Evolutionary conservation across 768 basidiomycete species (phyloP).

Genomic region (Terana coerulea): DNA sequence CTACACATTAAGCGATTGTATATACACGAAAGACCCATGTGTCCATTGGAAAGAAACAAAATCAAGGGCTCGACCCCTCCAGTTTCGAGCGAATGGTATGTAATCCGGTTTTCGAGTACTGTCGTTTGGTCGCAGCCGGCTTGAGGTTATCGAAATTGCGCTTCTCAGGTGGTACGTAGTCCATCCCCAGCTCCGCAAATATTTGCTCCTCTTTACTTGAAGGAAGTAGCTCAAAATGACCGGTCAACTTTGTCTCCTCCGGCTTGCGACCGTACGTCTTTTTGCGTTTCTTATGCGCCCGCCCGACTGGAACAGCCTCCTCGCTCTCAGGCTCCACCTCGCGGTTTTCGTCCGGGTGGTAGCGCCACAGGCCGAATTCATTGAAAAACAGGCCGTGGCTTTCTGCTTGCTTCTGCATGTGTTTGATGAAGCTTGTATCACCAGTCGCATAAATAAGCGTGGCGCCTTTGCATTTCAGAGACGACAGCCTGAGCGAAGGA

Average conservation of each 20-base stretch:
- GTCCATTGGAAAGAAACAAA: too few species aligned
- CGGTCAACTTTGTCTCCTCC: conserved; percentile 16
- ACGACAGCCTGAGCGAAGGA: conserved; percentile 32
- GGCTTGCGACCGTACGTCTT: conserved; percentile 6
- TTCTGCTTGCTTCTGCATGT: conserved; percentile 39
- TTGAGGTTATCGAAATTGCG: conserved; percentile 30
- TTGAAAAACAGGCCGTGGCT: conserved; percentile 48
- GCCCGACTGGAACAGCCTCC: background rate
- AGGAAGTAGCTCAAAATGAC: conserved; percentile 46
- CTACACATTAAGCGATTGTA: too few species aligned
- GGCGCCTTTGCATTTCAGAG: conserved; percentile 47
- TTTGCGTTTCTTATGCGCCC: conserved; percentile 6
- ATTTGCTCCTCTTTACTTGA: conserved; percentile 43
- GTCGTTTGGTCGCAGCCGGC: background rate
- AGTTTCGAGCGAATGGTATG: too few species aligned
- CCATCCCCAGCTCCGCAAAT: conserved; percentile 40
- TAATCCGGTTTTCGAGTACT: background rate
- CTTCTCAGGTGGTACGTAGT: conserved; percentile 35
- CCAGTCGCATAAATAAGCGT: conserved; percentile 55
- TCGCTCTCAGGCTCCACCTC: background rate
- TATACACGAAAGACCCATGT: too few species aligned
- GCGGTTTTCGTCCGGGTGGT: conserved; percentile 27
- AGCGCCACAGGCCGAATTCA: conserved; percentile 64
- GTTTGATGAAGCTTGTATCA: conserved; percentile 43
- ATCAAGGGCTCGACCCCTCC: too few species aligned